Evolutionary conservation across 2,329 filamentous ascomycete genomes (phyloP).

Genomic region (Plectosphaerella plurivora): DNA sequence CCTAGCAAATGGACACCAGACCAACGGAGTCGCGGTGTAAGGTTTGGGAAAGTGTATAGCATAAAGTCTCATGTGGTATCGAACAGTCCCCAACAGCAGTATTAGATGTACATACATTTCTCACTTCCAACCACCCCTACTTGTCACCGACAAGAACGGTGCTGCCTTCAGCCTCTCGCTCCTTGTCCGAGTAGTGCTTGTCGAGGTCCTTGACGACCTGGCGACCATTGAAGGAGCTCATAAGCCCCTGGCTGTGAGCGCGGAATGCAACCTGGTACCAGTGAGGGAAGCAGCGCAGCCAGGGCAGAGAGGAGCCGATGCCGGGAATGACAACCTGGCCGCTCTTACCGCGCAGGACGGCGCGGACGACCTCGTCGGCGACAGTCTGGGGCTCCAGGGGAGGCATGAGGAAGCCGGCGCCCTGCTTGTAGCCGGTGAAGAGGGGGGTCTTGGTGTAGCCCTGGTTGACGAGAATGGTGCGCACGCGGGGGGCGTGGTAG

Average conservation of each 20-base stretch:
- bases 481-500: constrained; percentile 59
- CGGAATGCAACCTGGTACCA: constrained; percentile 57
- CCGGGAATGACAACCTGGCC: constrained; percentile 52
- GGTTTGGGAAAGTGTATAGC: too few species aligned
- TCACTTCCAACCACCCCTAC: constrained; percentile 6
- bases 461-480: constrained; percentile 63
- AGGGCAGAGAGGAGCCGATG: constrained; percentile 32
- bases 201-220: constrained; percentile 43
- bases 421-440: constrained; percentile 51
- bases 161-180: constrained; percentile 23
- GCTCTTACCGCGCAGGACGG: constrained; percentile 54
- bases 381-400: constrained; percentile 57
- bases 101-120: neutral
- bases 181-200: constrained; percentile 26
- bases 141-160: constrained; percentile 29
- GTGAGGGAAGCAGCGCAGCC: constrained; percentile 50
- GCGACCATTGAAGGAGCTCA: constrained; percentile 38
- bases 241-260: constrained; percentile 32
- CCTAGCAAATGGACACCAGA: neutral
- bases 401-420: constrained; percentile 45
- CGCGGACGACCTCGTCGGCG: constrained; percentile 56
- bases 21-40: neutral
- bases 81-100: too few species aligned
- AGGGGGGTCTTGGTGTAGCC: constrained; percentile 59
- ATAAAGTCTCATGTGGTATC: too few species aligned